Evolutionary conservation across 2,329 filamentous ascomycete genomes (phyloP).

Genomic region (Cadophora malorum): DNA sequence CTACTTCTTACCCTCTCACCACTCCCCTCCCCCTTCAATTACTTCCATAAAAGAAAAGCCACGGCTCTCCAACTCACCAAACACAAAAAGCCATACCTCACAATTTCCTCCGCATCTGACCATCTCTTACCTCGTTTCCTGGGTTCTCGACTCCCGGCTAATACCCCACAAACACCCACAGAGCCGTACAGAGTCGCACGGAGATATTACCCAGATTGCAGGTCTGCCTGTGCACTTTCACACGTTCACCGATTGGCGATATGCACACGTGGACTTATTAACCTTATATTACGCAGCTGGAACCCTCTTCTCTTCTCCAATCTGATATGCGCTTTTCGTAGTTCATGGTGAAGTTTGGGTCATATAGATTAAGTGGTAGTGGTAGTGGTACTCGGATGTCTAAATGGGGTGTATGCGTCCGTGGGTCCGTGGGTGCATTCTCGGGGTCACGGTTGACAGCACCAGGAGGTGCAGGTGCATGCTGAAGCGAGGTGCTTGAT

Average conservation of each 20-base stretch:
- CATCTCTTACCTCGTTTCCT: not conserved
- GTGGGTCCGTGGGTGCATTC: not conserved
- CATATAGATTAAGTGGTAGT: not conserved
- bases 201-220: not conserved
- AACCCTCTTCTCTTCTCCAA: too few species aligned
- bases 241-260: conserved; percentile 10
- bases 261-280: not conserved
- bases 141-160: not conserved
- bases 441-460: too few species aligned
- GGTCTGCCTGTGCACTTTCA: not conserved
- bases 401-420: not conserved
- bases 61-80: not conserved
- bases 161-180: conserved; percentile 1
- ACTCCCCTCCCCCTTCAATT: too few species aligned
- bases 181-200: too few species aligned
- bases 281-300: too few species aligned
- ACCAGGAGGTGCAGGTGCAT: too few species aligned
- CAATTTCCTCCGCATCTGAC: not conserved
- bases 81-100: not conserved
- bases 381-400: not conserved
- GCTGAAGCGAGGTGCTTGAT: conserved; percentile 2
- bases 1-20: too few species aligned
- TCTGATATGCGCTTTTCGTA: too few species aligned
- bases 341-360: not conserved
- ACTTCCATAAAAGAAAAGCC: too few species aligned